Base-by-base conservation (phyloP, 306 rosid genomes). In the Fragaria nilgerrensis region DNA sequence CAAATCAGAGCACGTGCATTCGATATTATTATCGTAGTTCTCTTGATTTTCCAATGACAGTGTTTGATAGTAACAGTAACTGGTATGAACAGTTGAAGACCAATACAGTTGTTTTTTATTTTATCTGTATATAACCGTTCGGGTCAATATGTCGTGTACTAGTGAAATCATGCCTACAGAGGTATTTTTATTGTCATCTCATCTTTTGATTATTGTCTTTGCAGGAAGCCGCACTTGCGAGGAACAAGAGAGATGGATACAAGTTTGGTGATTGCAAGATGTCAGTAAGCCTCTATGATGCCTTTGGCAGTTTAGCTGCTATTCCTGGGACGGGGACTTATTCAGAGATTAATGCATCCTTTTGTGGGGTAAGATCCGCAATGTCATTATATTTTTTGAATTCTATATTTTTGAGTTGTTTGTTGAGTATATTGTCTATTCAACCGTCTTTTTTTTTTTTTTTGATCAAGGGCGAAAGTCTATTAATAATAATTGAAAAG, bases 191-290 rank as follows among this genome's bases (percentile, higher is more conserved):
- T 39, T 55, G 39, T 27, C 53, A 39, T 41, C 67, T 55, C 50
- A 55, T 55, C 34, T 36, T 55, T 39, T 73, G 36, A 73, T 37
- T 50, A 5, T 55, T 55, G 39, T n/a, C 37, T 22, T 73, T 34
- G 32, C 8, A 74, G 83, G 75, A 80, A 74, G 83, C 83, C 0
- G 63, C 45, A 77, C 49, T 53, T 32, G 83, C 83, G 25, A 22
- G 45, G 61, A 61, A 43, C 9, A 66, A 19, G 62, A 80, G 66
- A 37, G 78, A 74, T 67, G 83, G 83, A 53, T 29, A 53, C 69
- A 67, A 55, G 22, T 74, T 73, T n/a, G 47, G 9, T 7, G 10
- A 34, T 22, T 53, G 48, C 22, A n/a, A 11, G 4, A n/a, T 80
- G 27, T 73, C 79, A 29, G 83, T 80, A 29, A 53, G 15, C 75